Evolutionary conservation across 2,329 filamentous ascomycete species (phyloP).

Genomic region (Thielaviopsis punctulata): DNA sequence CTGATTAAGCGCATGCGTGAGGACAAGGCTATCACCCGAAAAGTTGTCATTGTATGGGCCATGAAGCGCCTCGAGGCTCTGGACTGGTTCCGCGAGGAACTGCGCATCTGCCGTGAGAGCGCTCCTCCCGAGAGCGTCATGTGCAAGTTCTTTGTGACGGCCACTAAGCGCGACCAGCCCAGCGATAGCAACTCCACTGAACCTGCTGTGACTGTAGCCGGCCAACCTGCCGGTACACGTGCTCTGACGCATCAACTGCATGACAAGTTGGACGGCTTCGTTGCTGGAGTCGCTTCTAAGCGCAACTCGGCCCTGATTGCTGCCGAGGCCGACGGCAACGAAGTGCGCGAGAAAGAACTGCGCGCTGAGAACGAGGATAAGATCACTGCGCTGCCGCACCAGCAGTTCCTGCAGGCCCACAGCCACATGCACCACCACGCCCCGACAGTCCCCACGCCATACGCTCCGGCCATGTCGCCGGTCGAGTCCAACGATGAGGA

Average conservation of each 20-base stretch:
- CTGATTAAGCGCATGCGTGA: conserved; percentile 95
- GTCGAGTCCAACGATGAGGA: conserved; percentile 8
- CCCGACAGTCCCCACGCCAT: conserved; percentile 15
- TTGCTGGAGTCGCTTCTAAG: conserved; percentile 73
- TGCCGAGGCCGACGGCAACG: conserved; percentile 63
- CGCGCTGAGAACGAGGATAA: conserved; percentile 70
- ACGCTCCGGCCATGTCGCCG: conserved; percentile 13
- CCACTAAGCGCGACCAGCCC: conserved; percentile 27
- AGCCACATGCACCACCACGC: conserved; percentile 18
- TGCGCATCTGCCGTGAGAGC: conserved; percentile 77
- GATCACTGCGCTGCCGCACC: conserved; percentile 62
- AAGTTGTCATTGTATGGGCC: conserved; percentile 85
- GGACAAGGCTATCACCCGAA: conserved; percentile 80
- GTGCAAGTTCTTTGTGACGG: conserved; percentile 89
- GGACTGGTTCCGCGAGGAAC: conserved; percentile 94
- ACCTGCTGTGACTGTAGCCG: conserved; percentile 18
- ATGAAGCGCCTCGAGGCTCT: conserved; percentile 81
- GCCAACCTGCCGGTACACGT: conserved; percentile 20
- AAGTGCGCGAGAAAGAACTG: conserved; percentile 62
- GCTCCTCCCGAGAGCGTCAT: conserved; percentile 78
- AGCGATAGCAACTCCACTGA: conserved; percentile 6
- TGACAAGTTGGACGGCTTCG: conserved; percentile 74
- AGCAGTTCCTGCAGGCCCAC: conserved; percentile 44
- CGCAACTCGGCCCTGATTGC: conserved; percentile 70
- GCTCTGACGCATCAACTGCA: conserved; percentile 63